Evolutionary conservation across 441 rosid species (phyloP).

Genomic region (Erysimum cheiri): DNA sequence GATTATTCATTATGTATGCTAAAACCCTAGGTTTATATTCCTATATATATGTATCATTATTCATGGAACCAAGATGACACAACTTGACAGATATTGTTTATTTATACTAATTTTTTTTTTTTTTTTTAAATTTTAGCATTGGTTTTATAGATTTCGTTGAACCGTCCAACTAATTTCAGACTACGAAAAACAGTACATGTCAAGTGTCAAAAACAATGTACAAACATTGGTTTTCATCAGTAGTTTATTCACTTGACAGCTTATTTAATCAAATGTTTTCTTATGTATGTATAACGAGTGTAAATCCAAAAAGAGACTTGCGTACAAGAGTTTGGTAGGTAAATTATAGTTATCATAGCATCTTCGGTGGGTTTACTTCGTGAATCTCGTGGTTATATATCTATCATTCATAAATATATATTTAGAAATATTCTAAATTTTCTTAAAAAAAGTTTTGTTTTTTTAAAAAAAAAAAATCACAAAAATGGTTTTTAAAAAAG

Average conservation of each 20-base stretch:
- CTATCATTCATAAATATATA: neutral
- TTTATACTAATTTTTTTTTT: no score
- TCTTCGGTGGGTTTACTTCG: constrained; percentile 18
- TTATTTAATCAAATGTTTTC: neutral
- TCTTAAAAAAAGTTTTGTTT: neutral
- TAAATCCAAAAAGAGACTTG: constrained; percentile 10
- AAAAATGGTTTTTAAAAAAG: neutral
- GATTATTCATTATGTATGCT: no score
- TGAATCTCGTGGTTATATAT: constrained; percentile 19
- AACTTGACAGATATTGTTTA: no score
- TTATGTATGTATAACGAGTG: no score
- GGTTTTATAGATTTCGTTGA: neutral
- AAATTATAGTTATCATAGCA: neutral
- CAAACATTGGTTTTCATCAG: neutral
- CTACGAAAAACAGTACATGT: neutral
- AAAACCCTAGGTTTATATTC: no score
- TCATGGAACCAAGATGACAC: no score
- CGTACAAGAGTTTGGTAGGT: constrained; percentile 12
- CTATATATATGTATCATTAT: no score
- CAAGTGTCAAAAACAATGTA: neutral
- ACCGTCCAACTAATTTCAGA: neutral
- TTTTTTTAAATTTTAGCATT: no score
- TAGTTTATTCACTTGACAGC: neutral
- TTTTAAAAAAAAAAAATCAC: neutral
- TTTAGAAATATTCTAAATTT: neutral